A percentile compares a stretch with the other conserved stretches of the same genome.
Conservation (phyloP, 352 stramenopile species). For the Pythium chondricola region DNA sequence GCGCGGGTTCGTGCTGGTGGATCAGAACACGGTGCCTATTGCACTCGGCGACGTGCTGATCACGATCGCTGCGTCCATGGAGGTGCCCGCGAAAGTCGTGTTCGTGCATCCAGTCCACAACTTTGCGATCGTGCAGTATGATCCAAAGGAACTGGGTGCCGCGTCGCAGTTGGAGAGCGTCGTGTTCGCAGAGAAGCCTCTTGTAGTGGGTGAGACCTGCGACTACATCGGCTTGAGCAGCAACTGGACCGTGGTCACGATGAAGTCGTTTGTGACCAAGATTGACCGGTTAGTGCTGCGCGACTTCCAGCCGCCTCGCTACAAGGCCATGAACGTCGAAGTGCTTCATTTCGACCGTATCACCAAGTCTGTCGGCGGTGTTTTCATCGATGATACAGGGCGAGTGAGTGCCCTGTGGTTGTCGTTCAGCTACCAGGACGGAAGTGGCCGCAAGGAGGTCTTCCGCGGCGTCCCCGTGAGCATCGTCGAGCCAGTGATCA, state of each 20-base stretch:
- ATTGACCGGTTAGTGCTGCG: conserved; percentile 74
- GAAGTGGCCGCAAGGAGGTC: conserved; percentile 68
- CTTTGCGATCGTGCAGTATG: conserved; percentile 87
- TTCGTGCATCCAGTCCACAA: conserved; percentile 93
- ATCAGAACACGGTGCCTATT: conserved; percentile 90
- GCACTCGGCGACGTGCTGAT: conserved; percentile 82
- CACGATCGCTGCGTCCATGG: conserved; percentile 83
- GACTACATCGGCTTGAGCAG: conserved; percentile 84
- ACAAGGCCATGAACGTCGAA: conserved; percentile 82
- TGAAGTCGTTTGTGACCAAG: conserved; percentile 83
- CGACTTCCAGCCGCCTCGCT: conserved; percentile 80
- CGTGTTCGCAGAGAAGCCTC: conserved; percentile 47
- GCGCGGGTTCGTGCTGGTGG: conserved; percentile 86
- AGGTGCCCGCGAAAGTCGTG: conserved; percentile 81
- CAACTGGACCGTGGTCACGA: conserved; percentile 83
- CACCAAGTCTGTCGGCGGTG: conserved; percentile 79
- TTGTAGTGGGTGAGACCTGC: conserved; percentile 67
- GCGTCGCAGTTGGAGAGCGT: conserved; percentile 60
- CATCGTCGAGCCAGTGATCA: conserved; percentile 63
- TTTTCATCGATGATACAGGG: conserved; percentile 75
- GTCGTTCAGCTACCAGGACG: conserved; percentile 85
- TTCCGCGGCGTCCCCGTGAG: conserved; percentile 71
- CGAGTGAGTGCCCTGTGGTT: conserved; percentile 77
- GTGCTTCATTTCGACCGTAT: conserved; percentile 87
- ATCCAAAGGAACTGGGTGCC: conserved; percentile 60